Evolutionary conservation across 225 moss, liverwort and hornwort species (phyloP).

Genomic region (Bryum argenteum): DNA sequence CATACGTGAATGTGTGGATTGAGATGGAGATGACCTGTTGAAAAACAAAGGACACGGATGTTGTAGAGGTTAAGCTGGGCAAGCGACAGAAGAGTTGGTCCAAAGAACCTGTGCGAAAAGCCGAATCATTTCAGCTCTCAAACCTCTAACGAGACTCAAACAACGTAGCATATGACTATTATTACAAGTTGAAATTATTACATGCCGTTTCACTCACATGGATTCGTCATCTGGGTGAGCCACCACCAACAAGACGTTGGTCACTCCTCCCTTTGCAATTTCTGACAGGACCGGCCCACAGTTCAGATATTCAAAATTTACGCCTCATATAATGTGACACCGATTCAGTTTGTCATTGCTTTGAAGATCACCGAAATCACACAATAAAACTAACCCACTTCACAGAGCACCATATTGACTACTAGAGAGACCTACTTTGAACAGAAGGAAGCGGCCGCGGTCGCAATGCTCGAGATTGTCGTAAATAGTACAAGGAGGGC

Average conservation of each 20-base stretch:
- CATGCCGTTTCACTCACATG: conserved; percentile 47
- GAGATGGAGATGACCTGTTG: conserved; percentile 50
- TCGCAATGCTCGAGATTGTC: conserved; percentile 27
- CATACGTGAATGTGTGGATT: conserved; percentile 8
- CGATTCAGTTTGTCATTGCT: conserved; percentile 1
- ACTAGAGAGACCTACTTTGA: conserved; percentile 34
- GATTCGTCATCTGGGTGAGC: conserved; percentile 49
- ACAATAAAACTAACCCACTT: background rate
- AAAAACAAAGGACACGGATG: conserved; percentile 48
- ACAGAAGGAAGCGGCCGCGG: conserved; percentile 45
- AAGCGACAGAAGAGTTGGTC: conserved; percentile 59
- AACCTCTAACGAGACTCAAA: background rate
- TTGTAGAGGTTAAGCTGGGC: conserved; percentile 54
- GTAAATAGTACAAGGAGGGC: conserved; percentile 31
- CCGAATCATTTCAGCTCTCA: background rate
- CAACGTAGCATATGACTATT: background rate
- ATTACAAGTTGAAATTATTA: background rate
- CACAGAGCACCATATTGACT: conserved; percentile 1
- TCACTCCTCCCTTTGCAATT: conserved; percentile 29
- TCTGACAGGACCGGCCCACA: conserved; percentile 28
- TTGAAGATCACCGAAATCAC: background rate
- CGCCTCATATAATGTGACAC: background rate
- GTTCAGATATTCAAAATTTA: background rate
- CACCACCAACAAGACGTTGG: conserved; percentile 50
- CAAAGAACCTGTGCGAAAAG: conserved; percentile 60